Evolutionary conservation across 2,329 filamentous ascomycete genomes (phyloP).

Genomic region (Fragosphaeria purpurea): DNA sequence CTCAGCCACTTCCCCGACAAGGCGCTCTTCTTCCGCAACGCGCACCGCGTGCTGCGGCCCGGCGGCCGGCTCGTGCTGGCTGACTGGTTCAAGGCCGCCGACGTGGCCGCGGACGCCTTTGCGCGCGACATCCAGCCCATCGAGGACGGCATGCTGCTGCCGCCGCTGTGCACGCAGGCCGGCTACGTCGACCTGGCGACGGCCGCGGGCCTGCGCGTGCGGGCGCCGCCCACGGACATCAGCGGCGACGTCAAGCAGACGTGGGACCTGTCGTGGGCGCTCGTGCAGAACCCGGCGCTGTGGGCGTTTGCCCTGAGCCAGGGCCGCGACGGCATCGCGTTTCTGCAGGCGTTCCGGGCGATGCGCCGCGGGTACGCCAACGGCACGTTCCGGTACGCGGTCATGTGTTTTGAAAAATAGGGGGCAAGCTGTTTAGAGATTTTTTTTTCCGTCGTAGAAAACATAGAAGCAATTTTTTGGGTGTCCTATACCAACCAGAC

Average conservation of each 20-base stretch:
- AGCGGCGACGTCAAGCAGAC: constrained; percentile 48
- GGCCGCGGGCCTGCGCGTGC: constrained; percentile 35
- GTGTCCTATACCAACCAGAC: no score
- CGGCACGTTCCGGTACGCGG: constrained; percentile 47
- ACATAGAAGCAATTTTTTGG: no score
- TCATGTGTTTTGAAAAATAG: constrained; percentile 45
- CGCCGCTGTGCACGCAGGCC: constrained; percentile 42
- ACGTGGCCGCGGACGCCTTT: constrained; percentile 32
- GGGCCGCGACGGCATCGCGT: constrained; percentile 49
- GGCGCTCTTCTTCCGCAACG: constrained; percentile 46
- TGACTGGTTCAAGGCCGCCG: constrained; percentile 51
- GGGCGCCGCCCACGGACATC: constrained; percentile 42
- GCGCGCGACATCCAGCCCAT: constrained; percentile 47
- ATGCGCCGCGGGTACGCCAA: constrained; percentile 52
- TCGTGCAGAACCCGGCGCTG: constrained; percentile 48
- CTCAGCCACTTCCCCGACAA: constrained; percentile 52
- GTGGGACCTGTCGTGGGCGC: constrained; percentile 54
- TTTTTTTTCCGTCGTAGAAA: no score
- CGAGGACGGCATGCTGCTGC: constrained; percentile 51
- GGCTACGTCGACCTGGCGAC: constrained; percentile 42
- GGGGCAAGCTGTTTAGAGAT: no score
- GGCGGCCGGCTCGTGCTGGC: constrained; percentile 46
- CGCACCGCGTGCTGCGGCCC: constrained; percentile 33
- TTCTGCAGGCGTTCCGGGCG: constrained; percentile 50
- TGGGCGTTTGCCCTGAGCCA: constrained; percentile 53